A percentile compares a stretch with the other conserved stretches of the same genome.
Conservation (phyloP, 306 rosid species). For the Rosa rugosa region DNA sequence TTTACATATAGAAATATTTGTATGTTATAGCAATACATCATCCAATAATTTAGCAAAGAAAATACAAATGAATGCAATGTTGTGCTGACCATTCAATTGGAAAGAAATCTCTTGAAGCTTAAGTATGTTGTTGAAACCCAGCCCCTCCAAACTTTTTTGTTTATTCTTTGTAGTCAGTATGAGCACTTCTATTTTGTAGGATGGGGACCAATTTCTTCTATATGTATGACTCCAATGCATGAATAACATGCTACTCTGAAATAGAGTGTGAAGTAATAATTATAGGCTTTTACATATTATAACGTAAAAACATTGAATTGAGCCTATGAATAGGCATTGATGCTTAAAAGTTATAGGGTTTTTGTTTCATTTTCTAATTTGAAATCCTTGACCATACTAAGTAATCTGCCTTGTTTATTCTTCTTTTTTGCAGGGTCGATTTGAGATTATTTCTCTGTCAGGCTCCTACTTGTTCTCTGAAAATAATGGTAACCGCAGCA, state of each 20-base stretch:
- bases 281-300: not conserved
- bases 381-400: not conserved
- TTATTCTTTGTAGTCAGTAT: not conserved
- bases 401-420: not conserved
- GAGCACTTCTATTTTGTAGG: not conserved
- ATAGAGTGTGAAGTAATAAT: not conserved
- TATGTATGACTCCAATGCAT: not conserved
- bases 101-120: not conserved
- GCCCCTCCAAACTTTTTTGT: not conserved
- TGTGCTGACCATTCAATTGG: not conserved
- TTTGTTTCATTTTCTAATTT: not conserved
- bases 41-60: not conserved
- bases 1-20: not conserved
- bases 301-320: not conserved
- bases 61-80: not conserved
- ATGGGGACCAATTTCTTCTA: not conserved
- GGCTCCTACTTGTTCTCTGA: conserved; percentile 51
- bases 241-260: not conserved
- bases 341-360: not conserved
- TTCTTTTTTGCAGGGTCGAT: conserved; percentile 60
- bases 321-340: not conserved
- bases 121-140: not conserved
- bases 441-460: conserved; percentile 65
- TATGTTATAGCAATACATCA: not conserved
- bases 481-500: conserved; percentile 36